Evolutionary conservation across 352 stramenopile species (phyloP).

Genomic region (Globisporangium heterothallicum): DNA sequence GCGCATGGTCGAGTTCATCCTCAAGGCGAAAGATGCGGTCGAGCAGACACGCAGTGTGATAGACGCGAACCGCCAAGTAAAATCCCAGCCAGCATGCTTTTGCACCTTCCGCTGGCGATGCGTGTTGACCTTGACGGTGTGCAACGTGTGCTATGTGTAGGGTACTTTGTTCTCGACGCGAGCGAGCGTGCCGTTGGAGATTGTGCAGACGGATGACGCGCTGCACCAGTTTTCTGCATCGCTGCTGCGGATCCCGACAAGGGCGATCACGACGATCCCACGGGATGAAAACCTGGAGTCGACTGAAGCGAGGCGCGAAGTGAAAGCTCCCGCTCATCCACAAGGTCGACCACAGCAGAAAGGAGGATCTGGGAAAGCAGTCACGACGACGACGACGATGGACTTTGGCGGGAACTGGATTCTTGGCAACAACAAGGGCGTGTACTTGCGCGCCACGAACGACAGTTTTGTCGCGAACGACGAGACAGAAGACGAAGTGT

Average conservation of each 20-base stretch:
- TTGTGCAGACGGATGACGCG: slow-evolving; percentile 54
- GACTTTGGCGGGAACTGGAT: slow-evolving; percentile 79
- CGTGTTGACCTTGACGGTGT: too few relatives aligned
- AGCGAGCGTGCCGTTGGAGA: slow-evolving; percentile 30
- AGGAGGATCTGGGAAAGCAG: background rate
- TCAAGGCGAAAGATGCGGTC: slow-evolving; percentile 26
- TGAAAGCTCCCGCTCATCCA: background rate
- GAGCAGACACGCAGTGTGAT: slow-evolving; percentile 26
- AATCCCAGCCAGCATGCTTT: too few relatives aligned
- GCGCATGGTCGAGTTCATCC: slow-evolving; percentile 64
- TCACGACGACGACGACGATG: background rate
- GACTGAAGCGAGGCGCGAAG: slow-evolving; percentile 27
- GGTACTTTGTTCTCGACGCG: slow-evolving; percentile 43
- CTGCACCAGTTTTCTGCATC: slow-evolving; percentile 63
- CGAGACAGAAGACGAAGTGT: slow-evolving; percentile 56
- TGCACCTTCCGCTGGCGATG: too few relatives aligned
- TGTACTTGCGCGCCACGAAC: slow-evolving; percentile 67
- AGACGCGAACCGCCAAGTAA: slow-evolving; percentile 23
- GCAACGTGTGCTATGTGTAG: slow-evolving; percentile 10
- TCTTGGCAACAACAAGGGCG: slow-evolving; percentile 66
- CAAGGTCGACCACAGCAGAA: background rate
- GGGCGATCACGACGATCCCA: slow-evolving; percentile 72
- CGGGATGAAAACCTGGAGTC: slow-evolving; percentile 47
- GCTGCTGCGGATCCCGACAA: slow-evolving; percentile 61
- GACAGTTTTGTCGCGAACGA: slow-evolving; percentile 63